phyloP scores from a whole-genome alignment of 164 flowering plant genomes.

The Annona squamosa region DNA sequence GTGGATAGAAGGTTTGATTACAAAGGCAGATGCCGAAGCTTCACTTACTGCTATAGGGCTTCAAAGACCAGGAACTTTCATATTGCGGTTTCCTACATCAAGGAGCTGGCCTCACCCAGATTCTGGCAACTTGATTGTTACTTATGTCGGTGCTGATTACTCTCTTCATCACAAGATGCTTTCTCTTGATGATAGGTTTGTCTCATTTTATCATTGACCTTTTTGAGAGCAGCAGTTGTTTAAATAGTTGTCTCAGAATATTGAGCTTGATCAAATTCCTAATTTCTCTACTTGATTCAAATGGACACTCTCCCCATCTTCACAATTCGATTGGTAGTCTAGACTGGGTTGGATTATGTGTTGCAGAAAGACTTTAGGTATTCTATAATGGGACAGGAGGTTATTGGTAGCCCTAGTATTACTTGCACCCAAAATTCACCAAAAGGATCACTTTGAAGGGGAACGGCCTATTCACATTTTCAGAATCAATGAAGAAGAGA shows the following conservation, averaged over 20 bases:
- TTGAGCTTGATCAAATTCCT: too few species aligned
- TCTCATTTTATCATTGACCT: neutral
- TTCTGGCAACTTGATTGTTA: constrained; percentile 83
- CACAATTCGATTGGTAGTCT: neutral
- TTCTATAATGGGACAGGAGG: too few species aligned
- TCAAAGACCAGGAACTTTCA: constrained; percentile 79
- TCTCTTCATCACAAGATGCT: constrained; percentile 60
- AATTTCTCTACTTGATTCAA: neutral
- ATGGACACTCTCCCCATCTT: neutral
- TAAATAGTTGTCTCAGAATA: too few species aligned
- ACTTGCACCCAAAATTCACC: too few species aligned
- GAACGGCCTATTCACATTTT: neutral
- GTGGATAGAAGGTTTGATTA: constrained; percentile 91
- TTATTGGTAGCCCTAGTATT: too few species aligned
- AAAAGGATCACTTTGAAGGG: too few species aligned
- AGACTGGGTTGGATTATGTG: too few species aligned
- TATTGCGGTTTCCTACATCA: constrained; percentile 88
- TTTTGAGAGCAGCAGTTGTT: too few species aligned
- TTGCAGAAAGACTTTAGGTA: too few species aligned
- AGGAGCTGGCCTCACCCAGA: constrained; percentile 99
- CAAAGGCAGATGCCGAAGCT: constrained; percentile 87
- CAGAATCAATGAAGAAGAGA: neutral
- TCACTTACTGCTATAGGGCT: constrained; percentile 56
- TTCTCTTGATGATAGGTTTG: constrained; percentile 51
- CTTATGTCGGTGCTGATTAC: constrained; percentile 69